Evolutionary conservation across 1,284 basidiomycete genomes (phyloP), one percentile per base, ranked within the genome.

Genomic region (Lentinula novae-zelandiae): DNA sequence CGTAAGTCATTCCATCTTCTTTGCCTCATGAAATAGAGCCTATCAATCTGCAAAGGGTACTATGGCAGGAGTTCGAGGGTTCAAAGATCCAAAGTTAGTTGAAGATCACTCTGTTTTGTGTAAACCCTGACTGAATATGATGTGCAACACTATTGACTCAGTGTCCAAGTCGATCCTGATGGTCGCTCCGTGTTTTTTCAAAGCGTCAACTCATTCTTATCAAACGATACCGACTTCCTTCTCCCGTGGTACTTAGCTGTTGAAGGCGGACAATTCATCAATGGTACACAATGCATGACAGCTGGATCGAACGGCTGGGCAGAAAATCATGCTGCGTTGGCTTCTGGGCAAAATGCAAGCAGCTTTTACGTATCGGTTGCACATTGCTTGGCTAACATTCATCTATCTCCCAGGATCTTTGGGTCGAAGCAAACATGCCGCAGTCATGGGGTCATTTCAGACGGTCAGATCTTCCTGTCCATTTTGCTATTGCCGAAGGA

Each of bases 61-160:
- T 22, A 49, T 62, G 60, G 56, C 60, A 10, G 60, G 60, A 53
- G 56, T 62, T 6, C 57, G 60, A 54, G 60, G 60, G 10, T 62
- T 62, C 22, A 51, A 57, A 44, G 60, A 62, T 54, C 60, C 60
- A 13, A 62, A 62, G 60, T 62, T 17, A 38, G 51, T 48, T 15
- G 9, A 34, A 13, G 1, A 9, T 51, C 10, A 22, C 33, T 38
- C 38, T 34, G 15, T 15, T 15, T 48, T 20, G 10, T 44, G 33
- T 13, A 31, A 31, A 27, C 27, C 15, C 33, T 15, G 27, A 27
- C 44, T 44, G 36, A 22, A 27, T 6, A 27, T 4, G 4, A 27
- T 10, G 38, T 4, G 4, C 27, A 34, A 9, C 31, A 5, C 15
- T 15, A 9, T 20, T 3, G 33, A n/a, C 22, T 7, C 40, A 62